Conservation (phyloP, 495 filamentous ascomycete species). For the Annulohypoxylon bovei region DNA sequence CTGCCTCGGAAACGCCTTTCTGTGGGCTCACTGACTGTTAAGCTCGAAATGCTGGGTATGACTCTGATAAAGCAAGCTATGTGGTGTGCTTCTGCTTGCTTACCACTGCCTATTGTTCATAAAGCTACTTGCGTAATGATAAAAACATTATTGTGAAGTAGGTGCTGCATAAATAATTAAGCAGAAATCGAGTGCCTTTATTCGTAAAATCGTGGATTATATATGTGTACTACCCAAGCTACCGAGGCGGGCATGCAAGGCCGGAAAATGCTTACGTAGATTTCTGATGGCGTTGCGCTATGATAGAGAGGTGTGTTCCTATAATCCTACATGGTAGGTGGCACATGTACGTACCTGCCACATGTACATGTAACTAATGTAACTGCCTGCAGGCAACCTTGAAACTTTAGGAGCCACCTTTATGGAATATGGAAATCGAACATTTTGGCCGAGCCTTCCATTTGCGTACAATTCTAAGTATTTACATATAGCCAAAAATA, state of each 20-base stretch:
- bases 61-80: background rate
- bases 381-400: background rate
- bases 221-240: no score
- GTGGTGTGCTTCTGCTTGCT: background rate
- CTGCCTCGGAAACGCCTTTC: no score
- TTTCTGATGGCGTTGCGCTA: no score
- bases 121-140: background rate
- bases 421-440: background rate
- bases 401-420: slow-evolving; percentile 14
- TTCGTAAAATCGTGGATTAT: no score
- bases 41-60: no score
- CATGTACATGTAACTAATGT: background rate
- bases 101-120: background rate
- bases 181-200: no score
- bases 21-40: no score
- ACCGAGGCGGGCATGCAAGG: no score
- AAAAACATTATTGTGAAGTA: background rate
- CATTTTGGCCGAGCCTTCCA: background rate
- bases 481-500: background rate
- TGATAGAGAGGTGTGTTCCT: background rate
- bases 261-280: no score
- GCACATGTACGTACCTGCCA: background rate
- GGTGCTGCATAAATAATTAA: no score
- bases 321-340: background rate
- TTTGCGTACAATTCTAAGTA: background rate